Conservation (phyloP, 2,329 filamentous ascomycete species). For the Aspergillus cejpii region DNA sequence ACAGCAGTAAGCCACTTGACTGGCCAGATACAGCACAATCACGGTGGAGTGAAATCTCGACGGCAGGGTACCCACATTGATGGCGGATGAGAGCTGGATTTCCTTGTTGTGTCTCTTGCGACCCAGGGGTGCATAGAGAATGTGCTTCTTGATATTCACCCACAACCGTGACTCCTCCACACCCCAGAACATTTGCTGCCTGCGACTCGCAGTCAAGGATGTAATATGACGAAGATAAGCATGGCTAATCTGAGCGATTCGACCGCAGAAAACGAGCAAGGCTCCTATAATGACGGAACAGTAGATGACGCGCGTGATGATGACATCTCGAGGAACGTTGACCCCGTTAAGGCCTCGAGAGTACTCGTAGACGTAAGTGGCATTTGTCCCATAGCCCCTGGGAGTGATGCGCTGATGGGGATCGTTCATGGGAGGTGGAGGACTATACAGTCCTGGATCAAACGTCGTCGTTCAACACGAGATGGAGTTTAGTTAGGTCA, state of each 20-base stretch:
- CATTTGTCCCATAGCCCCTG: conserved; percentile 27
- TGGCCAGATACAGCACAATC: conserved; percentile 59
- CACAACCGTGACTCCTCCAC: conserved; percentile 38
- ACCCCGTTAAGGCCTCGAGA: conserved; percentile 37
- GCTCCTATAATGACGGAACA: conserved; percentile 30
- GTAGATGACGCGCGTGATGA: conserved; percentile 39
- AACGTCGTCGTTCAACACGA: conserved; percentile 3
- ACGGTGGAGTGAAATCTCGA: conserved; percentile 70
- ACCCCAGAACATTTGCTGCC: conserved; percentile 43
- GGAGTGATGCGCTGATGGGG: conserved; percentile 18
- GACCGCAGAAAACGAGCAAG: conserved; percentile 35
- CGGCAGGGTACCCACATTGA: conserved; percentile 70
- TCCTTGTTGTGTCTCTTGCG: conserved; percentile 70
- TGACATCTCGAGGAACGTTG: conserved; percentile 34
- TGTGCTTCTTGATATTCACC: conserved; percentile 42
- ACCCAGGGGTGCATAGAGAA: conserved; percentile 59
- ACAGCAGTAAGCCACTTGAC: conserved; percentile 68
- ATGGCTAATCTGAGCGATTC: conserved; percentile 40
- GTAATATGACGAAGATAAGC: conserved; percentile 42
- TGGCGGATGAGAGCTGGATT: conserved; percentile 59
- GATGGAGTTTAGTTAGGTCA: conserved; percentile 1
- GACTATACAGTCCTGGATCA: conserved; percentile 3
- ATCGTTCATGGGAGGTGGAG: conserved; percentile 26
- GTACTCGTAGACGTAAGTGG: conserved; percentile 38
- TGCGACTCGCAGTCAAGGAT: conserved; percentile 31